Evolutionary conservation across 2,329 filamentous ascomycete genomes (phyloP).

Genomic region (Cryphonectria japonica): DNA sequence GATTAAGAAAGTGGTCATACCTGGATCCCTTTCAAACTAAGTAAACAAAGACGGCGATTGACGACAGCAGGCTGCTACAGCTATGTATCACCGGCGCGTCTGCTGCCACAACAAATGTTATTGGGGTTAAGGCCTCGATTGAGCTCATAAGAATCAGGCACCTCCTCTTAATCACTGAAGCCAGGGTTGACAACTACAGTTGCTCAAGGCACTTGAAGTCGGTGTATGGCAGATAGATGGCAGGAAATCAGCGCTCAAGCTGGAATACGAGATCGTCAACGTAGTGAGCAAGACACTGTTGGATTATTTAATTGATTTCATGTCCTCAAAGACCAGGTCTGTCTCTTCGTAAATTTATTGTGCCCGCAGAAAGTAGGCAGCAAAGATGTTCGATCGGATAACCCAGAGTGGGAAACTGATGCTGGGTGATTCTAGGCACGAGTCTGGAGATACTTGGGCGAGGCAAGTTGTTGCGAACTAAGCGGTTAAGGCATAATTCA

Average conservation of each 20-base stretch:
- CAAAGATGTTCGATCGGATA: neutral
- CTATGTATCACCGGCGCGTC: neutral
- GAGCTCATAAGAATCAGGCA: neutral
- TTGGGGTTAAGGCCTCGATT: neutral
- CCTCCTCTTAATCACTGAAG: neutral
- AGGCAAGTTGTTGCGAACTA: neutral
- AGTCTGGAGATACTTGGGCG: neutral
- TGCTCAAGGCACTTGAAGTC: neutral
- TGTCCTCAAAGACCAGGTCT: too few species aligned
- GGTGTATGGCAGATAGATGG: neutral
- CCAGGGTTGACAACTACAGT: neutral
- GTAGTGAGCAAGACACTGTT: neutral
- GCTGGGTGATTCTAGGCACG: neutral
- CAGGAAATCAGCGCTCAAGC: neutral
- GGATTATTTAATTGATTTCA: neutral
- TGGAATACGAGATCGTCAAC: too few species aligned
- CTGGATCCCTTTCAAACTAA: too few species aligned
- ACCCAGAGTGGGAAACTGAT: neutral
- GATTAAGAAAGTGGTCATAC: too few species aligned
- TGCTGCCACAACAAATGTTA: neutral
- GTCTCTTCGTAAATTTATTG: neutral
- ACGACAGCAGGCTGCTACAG: neutral
- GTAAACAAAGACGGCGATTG: neutral
- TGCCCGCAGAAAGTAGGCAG: neutral
- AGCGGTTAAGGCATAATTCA: neutral